Conservation (phyloP, 2,329 filamentous ascomycete genomes). For the Neofusicoccum kwambonambiense region DNA sequence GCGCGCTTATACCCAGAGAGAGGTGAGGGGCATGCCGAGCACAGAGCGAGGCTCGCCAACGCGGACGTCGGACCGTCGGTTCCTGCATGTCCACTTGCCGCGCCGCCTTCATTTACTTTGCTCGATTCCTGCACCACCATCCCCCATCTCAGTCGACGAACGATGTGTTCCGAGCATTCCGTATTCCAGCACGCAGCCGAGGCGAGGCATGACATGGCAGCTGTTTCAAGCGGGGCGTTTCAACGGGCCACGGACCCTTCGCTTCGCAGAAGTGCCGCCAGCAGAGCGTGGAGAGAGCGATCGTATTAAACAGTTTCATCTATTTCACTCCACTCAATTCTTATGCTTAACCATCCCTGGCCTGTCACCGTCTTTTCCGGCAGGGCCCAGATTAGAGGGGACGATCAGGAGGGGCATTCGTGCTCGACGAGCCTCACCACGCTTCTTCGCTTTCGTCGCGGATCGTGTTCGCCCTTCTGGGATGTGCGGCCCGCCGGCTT, state of each 20-base stretch:
- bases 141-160: not conserved
- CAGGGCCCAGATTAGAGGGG: conserved; percentile 1
- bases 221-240: conserved; percentile 12
- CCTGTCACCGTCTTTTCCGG: not conserved
- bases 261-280: not conserved
- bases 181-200: not conserved
- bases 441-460: not conserved
- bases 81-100: conserved; percentile 1
- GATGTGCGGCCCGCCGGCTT: conserved; percentile 14
- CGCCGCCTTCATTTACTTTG: not conserved
- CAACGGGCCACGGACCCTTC: conserved; percentile 5
- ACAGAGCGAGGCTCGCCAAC: not conserved
- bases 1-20: not conserved
- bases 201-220: not conserved
- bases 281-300: not conserved
- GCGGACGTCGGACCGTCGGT: conserved; percentile 9
- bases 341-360: conserved; percentile 10
- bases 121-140: no score
- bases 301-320: not conserved
- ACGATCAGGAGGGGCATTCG: not conserved
- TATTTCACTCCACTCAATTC: not conserved
- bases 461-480: not conserved
- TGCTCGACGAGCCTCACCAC: not conserved
- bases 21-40: not conserved
- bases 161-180: not conserved